phyloP scores from a whole-genome alignment of 495 filamentous ascomycete species.

The Penicillium bialowiezense region DNA sequence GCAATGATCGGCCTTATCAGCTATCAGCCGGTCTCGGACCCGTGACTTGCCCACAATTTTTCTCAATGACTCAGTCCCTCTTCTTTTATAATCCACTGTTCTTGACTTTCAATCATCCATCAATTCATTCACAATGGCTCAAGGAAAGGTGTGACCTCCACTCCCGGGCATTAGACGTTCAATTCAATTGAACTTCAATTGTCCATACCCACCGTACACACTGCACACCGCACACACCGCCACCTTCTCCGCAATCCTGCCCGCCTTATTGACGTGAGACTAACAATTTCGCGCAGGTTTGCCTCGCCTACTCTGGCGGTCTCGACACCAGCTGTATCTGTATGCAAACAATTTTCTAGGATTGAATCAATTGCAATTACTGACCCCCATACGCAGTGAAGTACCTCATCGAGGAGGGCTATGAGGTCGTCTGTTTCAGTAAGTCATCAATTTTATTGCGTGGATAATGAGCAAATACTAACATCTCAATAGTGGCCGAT shows the following conservation, averaged over 20 bases:
- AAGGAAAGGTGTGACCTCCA: slow-evolving; percentile 32
- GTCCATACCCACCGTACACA: no score
- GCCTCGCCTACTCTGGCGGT: slow-evolving; percentile 47
- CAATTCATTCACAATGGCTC: slow-evolving; percentile 23
- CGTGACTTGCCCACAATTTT: slow-evolving; percentile 27
- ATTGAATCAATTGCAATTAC: slow-evolving; percentile 10
- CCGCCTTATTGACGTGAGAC: slow-evolving; percentile 1
- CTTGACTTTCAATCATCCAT: slow-evolving; percentile 2
- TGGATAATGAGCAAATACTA: slow-evolving; percentile 1
- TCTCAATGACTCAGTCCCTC: slow-evolving; percentile 32
- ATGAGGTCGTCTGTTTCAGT: slow-evolving; percentile 67
- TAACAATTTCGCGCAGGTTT: slow-evolving; percentile 30
- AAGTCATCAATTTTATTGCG: slow-evolving; percentile 19
- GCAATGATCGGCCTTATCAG: slow-evolving; percentile 15
- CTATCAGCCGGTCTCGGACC: slow-evolving; percentile 29
- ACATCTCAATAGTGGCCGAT: slow-evolving; percentile 50
- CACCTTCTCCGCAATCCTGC: slow-evolving; percentile 10
- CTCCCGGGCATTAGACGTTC: no score
- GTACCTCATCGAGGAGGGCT: slow-evolving; percentile 68
- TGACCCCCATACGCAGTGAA: slow-evolving; percentile 36
- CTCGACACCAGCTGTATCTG: slow-evolving; percentile 67
- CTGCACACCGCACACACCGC: no score
- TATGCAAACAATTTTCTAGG: slow-evolving; percentile 16
- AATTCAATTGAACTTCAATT: not conserved
- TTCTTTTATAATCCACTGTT: slow-evolving; percentile 13